Percentiles rank a stretch among this genome's conserved stretches.
These are phyloP conservation scores for Zygoascus hellenicus DNA, from an alignment of 1,139 yeast species.

Conservation along the genomic window DNA sequence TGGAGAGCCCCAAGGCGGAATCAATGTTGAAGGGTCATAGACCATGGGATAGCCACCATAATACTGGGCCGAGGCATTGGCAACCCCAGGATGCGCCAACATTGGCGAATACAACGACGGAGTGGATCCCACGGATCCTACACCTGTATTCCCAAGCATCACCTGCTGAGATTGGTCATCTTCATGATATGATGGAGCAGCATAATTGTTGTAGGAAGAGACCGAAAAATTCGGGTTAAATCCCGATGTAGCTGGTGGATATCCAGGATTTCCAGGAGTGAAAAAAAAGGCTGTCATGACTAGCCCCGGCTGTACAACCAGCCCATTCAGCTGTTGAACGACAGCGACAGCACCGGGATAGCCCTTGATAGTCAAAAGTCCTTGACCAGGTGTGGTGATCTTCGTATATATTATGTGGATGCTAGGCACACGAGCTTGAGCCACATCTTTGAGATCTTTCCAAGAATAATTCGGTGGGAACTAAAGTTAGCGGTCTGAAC, in stretches of 20 bases:
- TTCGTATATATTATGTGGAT: slow-evolving; percentile 18
- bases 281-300: slow-evolving; percentile 16
- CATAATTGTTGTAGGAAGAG: slow-evolving; percentile 5
- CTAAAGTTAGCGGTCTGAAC: slow-evolving; percentile 2
- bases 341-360: slow-evolving; percentile 18
- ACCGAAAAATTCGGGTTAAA: neutral
- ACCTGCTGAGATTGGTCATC: too few species aligned
- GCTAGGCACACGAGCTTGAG: slow-evolving; percentile 16
- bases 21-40: slow-evolving; percentile 8
- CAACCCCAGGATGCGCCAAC: slow-evolving; percentile 1
- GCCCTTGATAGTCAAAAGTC: slow-evolving; percentile 18
- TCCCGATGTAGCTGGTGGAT: slow-evolving; percentile 9
- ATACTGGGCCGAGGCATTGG: slow-evolving; percentile 3
- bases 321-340: slow-evolving; percentile 17
- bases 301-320: slow-evolving; percentile 17
- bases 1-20: slow-evolving; percentile 1
- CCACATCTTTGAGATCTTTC: slow-evolving; percentile 19
- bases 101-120: slow-evolving; percentile 12
- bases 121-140: slow-evolving; percentile 1
- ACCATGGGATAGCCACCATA: slow-evolving; percentile 7
- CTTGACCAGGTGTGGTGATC: slow-evolving; percentile 19
- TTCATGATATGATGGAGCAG: neutral
- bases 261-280: slow-evolving; percentile 10
- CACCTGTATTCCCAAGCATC: too few species aligned
- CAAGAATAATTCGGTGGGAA: slow-evolving; percentile 19